Evolutionary conservation across 345 rosid species (phyloP), one percentile per base, ranked within the genome.

Genomic region (Erucastrum elatum): DNA sequence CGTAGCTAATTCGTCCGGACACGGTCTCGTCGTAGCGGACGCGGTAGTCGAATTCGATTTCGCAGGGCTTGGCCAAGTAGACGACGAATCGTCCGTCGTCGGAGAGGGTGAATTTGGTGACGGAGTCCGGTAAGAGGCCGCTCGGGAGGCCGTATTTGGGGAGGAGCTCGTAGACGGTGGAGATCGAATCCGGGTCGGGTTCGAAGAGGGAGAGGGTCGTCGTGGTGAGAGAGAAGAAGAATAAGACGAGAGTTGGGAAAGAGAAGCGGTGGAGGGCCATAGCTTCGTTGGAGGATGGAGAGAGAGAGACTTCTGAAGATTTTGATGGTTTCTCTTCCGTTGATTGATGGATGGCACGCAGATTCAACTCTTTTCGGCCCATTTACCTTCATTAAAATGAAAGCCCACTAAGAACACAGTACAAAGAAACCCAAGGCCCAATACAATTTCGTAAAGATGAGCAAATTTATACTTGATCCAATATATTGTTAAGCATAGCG

Each of bases 141-240:
- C 86, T 73, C 1, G 98, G 98, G 84, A 94, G 98, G 68, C 98
- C 97, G 87, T 59, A 93, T 65, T 89, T 76, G 17, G 97, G 91
- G 60, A 94, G 91, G 86, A 93, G 80, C 3, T 94, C 97, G 84
- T 86, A 89, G 41, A 92, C 96, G 4, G 89, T 73, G 2, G 85
- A 64, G 17, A 84, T 29, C 2, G 61, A 80, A 72, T 72, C 69
- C 27, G 84, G 77, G 68, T 79, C 80, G 79, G 79, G 75, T 65
- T 68, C 77, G 21, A 64, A 35, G 26, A 76, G 70, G 56, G 86
- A 75, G 31, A 68, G 13, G 21, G 74, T 55, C 5, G 79, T 39
- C 13, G 79, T 55, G 10, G 34, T 34, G 64, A 82, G 59, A 27
- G 60, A 82, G 72, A 74, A 27, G 12, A 35, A 8, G 37, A 35